Percentiles rank a stretch among this genome's conserved stretches.
Conservation (phyloP, 139 green algal species). For the Microglena sp. region DNA sequence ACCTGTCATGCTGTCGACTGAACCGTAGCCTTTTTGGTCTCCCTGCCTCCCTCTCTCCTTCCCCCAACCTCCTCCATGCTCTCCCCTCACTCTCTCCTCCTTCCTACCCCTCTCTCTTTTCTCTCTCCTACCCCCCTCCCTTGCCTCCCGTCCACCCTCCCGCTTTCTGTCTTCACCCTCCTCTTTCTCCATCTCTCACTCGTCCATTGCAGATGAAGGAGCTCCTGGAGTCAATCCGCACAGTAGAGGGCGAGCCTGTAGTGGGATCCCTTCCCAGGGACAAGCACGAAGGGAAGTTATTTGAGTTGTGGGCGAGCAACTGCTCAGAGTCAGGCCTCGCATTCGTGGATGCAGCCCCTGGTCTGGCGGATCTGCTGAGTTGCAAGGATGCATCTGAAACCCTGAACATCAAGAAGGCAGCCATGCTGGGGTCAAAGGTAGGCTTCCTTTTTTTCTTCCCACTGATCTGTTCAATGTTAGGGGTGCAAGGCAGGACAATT, state of each 20-base stretch:
- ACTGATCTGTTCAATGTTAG: too few species aligned
- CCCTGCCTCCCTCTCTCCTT: too few species aligned
- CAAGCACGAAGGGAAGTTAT: slow-evolving; percentile 53
- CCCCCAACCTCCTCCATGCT: too few species aligned
- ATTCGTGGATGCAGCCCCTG: slow-evolving; percentile 27
- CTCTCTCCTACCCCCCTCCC: too few species aligned
- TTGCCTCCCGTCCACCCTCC: too few species aligned
- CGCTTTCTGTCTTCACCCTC: not conserved
- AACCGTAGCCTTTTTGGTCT: too few species aligned
- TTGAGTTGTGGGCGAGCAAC: slow-evolving; percentile 35
- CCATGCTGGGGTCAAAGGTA: slow-evolving; percentile 56
- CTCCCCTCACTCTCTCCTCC: too few species aligned
- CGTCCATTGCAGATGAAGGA: slow-evolving; percentile 33
- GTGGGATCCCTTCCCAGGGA: slow-evolving; percentile 70
- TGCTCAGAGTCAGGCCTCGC: slow-evolving; percentile 17
- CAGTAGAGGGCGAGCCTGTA: slow-evolving; percentile 11
- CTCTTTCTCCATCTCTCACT: not conserved
- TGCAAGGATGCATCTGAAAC: slow-evolving; percentile 77
- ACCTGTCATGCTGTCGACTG: too few species aligned
- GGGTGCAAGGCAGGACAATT: too few species aligned
- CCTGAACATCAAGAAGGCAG: slow-evolving; percentile 78
- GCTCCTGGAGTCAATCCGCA: slow-evolving; percentile 41
- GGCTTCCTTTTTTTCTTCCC: too few species aligned
- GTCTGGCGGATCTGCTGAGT: slow-evolving; percentile 57
- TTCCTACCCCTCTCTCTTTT: too few species aligned